These are phyloP conservation scores for Bruguiera hainesii DNA, from an alignment of 441 rosid species.

Conservation along the genomic window DNA sequence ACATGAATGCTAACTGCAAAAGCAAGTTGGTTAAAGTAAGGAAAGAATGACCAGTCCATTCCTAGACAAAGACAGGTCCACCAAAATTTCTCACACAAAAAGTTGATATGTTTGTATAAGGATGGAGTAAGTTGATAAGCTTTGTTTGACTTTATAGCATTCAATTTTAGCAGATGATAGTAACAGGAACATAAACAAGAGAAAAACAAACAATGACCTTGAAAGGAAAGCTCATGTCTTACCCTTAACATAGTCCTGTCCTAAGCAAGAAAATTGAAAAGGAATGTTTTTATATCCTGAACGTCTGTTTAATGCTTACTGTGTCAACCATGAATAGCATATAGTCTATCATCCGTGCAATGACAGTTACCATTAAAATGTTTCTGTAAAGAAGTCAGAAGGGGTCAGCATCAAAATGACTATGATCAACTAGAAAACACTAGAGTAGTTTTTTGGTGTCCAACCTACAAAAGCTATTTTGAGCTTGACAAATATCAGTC, in stretches of 20 bases:
- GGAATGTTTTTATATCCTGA: not conserved
- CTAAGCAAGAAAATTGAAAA: not conserved
- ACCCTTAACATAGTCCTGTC: not conserved
- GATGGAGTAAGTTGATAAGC: not conserved
- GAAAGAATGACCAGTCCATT: slow-evolving; percentile 5
- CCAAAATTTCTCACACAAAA: not conserved
- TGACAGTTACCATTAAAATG: no score
- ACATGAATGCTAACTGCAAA: slow-evolving; percentile 25
- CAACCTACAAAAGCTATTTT: slow-evolving; percentile 22
- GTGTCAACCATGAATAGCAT: slow-evolving; percentile 15
- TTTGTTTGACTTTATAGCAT: not conserved
- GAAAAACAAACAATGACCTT: not conserved
- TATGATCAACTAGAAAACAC: slow-evolving; percentile 9
- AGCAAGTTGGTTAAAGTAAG: slow-evolving; percentile 17
- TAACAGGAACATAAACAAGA: not conserved
- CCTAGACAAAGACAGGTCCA: not conserved
- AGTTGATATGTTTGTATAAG: not conserved
- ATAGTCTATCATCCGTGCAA: not conserved
- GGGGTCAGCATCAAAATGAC: slow-evolving; percentile 19
- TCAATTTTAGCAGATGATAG: not conserved
- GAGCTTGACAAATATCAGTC: slow-evolving; percentile 14
- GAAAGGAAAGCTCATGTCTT: not conserved
- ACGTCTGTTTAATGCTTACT: slow-evolving; percentile 23
- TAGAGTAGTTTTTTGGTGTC: slow-evolving; percentile 6
- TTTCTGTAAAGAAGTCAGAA: not conserved